Evolutionary conservation across 495 filamentous ascomycete genomes (phyloP), one percentile per base, ranked within the genome.

Genomic region (Lindgomyces ingoldianus): DNA sequence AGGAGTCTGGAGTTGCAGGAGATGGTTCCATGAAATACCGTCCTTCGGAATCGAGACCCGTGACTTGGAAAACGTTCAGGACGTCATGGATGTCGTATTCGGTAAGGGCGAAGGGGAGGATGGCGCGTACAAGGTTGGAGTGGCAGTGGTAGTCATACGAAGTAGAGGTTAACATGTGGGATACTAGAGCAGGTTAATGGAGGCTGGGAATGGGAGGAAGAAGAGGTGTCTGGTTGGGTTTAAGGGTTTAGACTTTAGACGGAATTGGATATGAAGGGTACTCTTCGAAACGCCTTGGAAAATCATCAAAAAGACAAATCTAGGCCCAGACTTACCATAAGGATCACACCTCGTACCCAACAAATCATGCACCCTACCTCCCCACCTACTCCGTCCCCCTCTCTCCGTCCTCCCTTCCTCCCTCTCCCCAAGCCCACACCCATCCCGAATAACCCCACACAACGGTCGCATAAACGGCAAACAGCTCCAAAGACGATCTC

Each of bases 31-130:
- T 93, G 60, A 89, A 92, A 59, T 91, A 94, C 46, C 84, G 81
- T 0, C 87, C 90, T 58, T 89, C 75, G 50, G 83, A 78, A 62
- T 91, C 84, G 57, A 92, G 71, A 0, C 88, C 89, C 0, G 89
- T 92, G 24, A 91, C 88, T 70, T 91, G 89, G 67, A 94, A 93
- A 22, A 93, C 80, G 71, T 93, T 92, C 54, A 93, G 75, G 1
- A 93, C 89, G 75, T 93, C 89, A 65, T 92, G 90, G 11, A 92
- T 83, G 75, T 92, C 89, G 45, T 81, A 75, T 72, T 93, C 90
- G 10, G 80, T 83, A 52, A 92, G 68, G 0, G 87, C 88, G 70
- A 81, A 85, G 0, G 85, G 86, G 0, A 86, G 68, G 26, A 92
- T 81, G 0, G 90, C 86, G 1, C 90, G 84, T 4, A 84, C 86